These are phyloP conservation scores for Metschnikowia vanudenii DNA, from an alignment of 805 yeast genomes.

Conservation along the genomic window DNA sequence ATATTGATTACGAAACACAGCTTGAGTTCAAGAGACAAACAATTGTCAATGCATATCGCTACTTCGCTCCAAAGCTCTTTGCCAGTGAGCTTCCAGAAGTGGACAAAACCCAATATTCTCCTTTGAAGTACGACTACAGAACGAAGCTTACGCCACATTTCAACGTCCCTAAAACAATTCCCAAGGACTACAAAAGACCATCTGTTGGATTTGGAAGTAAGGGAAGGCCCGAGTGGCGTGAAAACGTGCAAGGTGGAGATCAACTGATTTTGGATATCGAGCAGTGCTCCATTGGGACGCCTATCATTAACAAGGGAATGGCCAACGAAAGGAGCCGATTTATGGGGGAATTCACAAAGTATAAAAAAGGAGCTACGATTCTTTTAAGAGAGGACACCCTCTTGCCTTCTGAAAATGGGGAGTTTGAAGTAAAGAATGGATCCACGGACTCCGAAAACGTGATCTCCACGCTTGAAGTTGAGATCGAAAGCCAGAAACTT, in stretches of 20 bases:
- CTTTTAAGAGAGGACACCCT: conserved; percentile 77
- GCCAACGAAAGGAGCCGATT: conserved; percentile 62
- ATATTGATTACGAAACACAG: conserved; percentile 70
- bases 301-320: conserved; percentile 72
- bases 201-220: conserved; percentile 87
- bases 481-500: conserved; percentile 29
- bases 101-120: conserved; percentile 68
- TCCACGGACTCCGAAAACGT: conserved; percentile 41
- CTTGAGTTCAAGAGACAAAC: conserved; percentile 69
- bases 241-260: conserved; percentile 53
- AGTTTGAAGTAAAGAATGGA: conserved; percentile 34
- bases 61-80: conserved; percentile 60
- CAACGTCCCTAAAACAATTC: conserved; percentile 62
- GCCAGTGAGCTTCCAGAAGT: conserved; percentile 55
- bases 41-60: conserved; percentile 76
- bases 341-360: conserved; percentile 43
- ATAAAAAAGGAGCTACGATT: conserved; percentile 82
- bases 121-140: conserved; percentile 72
- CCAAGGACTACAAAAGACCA: conserved; percentile 47
- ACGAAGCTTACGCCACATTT: conserved; percentile 97
- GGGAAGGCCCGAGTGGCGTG: conserved; percentile 73
- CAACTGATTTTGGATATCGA: conserved; percentile 81
- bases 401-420: conserved; percentile 29
- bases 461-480: conserved; percentile 25
- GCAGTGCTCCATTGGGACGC: conserved; percentile 88